Evolutionary conservation across 768 basidiomycete genomes (phyloP).

Genomic region (Nevesoporus exiguus): DNA sequence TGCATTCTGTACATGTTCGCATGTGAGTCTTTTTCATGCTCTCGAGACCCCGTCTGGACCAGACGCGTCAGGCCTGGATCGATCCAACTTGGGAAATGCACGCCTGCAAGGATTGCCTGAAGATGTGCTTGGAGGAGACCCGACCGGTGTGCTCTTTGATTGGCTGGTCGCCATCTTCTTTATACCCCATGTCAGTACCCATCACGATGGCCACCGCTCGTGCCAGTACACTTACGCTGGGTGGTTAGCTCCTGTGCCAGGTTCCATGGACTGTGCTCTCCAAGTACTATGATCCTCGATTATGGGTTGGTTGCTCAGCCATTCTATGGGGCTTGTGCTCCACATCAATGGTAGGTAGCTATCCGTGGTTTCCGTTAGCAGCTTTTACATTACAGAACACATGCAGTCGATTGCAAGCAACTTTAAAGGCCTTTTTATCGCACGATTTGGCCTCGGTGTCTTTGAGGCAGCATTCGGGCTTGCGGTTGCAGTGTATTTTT

Average conservation of each 20-base stretch:
- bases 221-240: conserved; percentile 30
- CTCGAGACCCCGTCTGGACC: not conserved
- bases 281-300: conserved; percentile 64
- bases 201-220: not conserved
- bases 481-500: conserved; percentile 31
- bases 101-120: conserved; percentile 66
- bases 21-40: conserved; percentile 43
- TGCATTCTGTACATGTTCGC: conserved; percentile 74
- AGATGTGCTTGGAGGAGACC: conserved; percentile 65
- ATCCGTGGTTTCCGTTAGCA: not conserved
- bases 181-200: conserved; percentile 62
- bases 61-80: conserved; percentile 48
- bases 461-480: conserved; percentile 37
- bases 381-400: not conserved
- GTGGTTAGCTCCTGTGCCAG: conserved; percentile 59
- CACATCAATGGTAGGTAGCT: conserved; percentile 55
- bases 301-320: conserved; percentile 65
- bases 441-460: conserved; percentile 31
- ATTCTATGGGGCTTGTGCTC: conserved; percentile 74
- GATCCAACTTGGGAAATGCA: conserved; percentile 81
- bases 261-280: conserved; percentile 65
- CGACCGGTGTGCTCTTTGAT: conserved; percentile 65
- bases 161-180: conserved; percentile 78
- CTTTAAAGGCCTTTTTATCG: conserved; percentile 29
- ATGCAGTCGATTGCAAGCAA: conserved; percentile 23